Conservation (phyloP, 2,329 filamentous ascomycete species). For the Pseudogymnoascus sp. region DNA sequence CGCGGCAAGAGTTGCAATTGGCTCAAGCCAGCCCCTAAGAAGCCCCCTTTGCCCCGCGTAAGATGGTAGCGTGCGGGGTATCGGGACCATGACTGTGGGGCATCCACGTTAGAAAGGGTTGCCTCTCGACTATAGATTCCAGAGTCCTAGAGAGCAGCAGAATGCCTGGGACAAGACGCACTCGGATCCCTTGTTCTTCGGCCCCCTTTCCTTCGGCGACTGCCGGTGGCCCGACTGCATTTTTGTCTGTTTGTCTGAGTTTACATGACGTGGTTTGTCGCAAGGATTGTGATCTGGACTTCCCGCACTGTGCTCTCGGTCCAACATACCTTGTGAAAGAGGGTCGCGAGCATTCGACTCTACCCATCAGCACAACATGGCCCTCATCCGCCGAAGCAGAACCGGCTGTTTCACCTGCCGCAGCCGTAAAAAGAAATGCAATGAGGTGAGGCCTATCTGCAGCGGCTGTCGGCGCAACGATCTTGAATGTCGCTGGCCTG, state of each 20-base stretch:
- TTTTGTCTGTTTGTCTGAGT: background rate
- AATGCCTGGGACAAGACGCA: background rate
- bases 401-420: conserved; percentile 40
- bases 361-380: background rate
- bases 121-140: background rate
- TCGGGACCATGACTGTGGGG: background rate
- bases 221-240: background rate
- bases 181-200: background rate
- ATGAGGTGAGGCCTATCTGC: conserved; percentile 49
- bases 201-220: conserved; percentile 7
- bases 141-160: background rate
- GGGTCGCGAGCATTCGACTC: background rate
- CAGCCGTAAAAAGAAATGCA: conserved; percentile 53
- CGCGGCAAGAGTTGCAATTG: background rate
- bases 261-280: background rate
- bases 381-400: conserved; percentile 24
- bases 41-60: background rate
- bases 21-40: background rate
- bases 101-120: background rate
- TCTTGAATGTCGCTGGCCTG: background rate
- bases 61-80: background rate
- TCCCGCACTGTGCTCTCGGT: background rate
- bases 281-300: background rate
- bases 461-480: background rate
- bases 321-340: background rate